Evolutionary conservation across 2,329 filamentous ascomycete species (phyloP), one percentile per base, ranked within the genome.

Genomic region (Moelleriella libera): DNA sequence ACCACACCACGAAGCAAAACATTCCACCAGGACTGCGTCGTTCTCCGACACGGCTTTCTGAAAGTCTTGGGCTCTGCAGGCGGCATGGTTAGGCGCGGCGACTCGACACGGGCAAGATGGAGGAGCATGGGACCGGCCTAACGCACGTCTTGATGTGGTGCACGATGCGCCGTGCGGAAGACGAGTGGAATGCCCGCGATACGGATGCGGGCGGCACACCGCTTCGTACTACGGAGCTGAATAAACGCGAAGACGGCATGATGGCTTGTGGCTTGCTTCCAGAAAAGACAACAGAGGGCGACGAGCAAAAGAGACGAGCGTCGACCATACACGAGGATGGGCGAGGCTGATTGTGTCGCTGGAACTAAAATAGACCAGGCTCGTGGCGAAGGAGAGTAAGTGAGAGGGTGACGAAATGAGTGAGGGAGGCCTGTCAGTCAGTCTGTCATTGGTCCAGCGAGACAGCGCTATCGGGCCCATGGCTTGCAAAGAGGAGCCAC

Each of bases 1-100:
- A 52, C 87, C 88, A 73, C 89, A 96, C 89, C 89, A 96, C 52
- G 72, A 80, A 48, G 89, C 89, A 66, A 84, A 88, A 71, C 80
- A 88, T 72, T 97, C 90, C 59, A 97, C 70, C 51, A 96, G 70
- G 56, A 94, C 76, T 47, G 72, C 73, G 59, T 79, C 67, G 48
- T 61, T 55, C 57, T 69, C 59, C 48, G 69, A 62, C 50, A 83
- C 57, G 49, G 75, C 74, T 32, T 64, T 58, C 48, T 76, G 63
- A 64, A 78, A 88, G 31, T 80, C 76, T 29, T 68, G 60, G 60
- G 73, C 76, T 54, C 80, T 85, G 52, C 52, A 47, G 11, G 40
- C 40, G 21, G 21, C 21, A 21, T 21, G 21, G 40, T n/a, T n/a
- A 42, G 40, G 40, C 40, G 40, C 7, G 40, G 40, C 5, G 34